phyloP scores from a whole-genome alignment of 495 filamentous ascomycete genomes.

The Tuber borchii region DNA sequence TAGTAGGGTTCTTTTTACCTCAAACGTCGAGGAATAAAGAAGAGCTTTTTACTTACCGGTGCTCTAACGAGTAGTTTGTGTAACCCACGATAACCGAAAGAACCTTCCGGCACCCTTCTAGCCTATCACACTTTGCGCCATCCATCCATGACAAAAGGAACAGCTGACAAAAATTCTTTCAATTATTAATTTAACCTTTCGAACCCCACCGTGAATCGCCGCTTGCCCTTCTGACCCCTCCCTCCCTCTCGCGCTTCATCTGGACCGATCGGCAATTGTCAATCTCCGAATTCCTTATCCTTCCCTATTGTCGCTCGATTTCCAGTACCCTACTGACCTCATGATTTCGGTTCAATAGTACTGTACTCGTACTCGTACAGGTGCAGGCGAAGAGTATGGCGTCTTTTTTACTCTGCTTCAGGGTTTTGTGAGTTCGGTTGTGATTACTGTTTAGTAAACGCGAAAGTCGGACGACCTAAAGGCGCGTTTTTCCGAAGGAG shows the following conservation, averaged over 20 bases:
- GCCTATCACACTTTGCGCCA: too few species aligned
- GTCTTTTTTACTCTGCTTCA: conserved; percentile 1
- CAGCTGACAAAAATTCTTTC: not conserved
- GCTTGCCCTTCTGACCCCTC: not conserved
- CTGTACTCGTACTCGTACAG: too few species aligned
- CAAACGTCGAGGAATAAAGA: not conserved
- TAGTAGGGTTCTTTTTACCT: not conserved
- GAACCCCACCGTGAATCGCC: not conserved
- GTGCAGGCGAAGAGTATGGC: not conserved
- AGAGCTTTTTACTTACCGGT: not conserved
- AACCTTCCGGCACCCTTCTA: not conserved
- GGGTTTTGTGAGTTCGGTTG: not conserved
- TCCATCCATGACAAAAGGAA: not conserved
- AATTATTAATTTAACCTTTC: conserved; percentile 1
- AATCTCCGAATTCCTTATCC: not conserved
- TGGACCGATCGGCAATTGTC: not conserved
- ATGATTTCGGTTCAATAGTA: not conserved
- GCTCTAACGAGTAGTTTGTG: not conserved
- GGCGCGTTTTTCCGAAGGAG: not conserved
- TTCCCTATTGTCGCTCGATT: not conserved
- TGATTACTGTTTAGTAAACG: not conserved
- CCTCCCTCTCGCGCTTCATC: not conserved
- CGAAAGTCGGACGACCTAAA: not conserved
- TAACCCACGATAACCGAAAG: not conserved
- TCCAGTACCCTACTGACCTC: not conserved